Conservation (phyloP, 257 asterid species). For the Schizonepeta tenuifolia region DNA sequence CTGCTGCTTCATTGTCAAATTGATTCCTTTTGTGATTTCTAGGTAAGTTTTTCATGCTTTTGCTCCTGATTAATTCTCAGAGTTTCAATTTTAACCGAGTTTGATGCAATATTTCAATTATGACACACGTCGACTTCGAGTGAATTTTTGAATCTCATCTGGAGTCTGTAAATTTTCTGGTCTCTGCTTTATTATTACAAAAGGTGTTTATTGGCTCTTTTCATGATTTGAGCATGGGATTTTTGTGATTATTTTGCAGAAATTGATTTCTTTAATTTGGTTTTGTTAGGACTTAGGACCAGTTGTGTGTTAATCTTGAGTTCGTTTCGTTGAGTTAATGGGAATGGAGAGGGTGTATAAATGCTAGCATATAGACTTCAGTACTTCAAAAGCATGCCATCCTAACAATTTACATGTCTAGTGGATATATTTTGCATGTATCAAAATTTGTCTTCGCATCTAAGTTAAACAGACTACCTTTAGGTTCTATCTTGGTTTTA, state of each 20-base stretch:
- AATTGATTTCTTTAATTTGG: slow-evolving; percentile 25
- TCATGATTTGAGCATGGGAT: slow-evolving; percentile 16
- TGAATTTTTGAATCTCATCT: slow-evolving; percentile 25
- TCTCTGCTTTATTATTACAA: slow-evolving; percentile 1
- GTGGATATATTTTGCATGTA: background rate
- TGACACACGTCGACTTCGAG: slow-evolving; percentile 18
- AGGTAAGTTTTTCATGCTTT: slow-evolving; percentile 41
- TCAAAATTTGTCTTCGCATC: background rate
- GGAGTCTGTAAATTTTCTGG: slow-evolving; percentile 8
- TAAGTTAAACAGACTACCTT: slow-evolving; percentile 18
- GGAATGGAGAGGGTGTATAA: background rate
- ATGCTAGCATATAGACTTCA: background rate
- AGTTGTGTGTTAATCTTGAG: background rate
- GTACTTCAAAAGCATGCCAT: background rate
- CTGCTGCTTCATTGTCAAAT: slow-evolving; percentile 40
- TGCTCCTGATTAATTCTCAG: slow-evolving; percentile 14
- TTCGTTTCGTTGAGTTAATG: slow-evolving; percentile 3
- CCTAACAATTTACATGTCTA: background rate
- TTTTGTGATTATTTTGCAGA: slow-evolving; percentile 12
- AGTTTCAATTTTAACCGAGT: slow-evolving; percentile 19
- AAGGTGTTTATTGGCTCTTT: slow-evolving; percentile 19
- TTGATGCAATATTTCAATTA: slow-evolving; percentile 3
- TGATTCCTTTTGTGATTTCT: slow-evolving; percentile 37
- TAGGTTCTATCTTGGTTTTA: background rate
- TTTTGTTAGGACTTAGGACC: slow-evolving; percentile 17